Percentiles rank a stretch among this genome's conserved stretches.
These are phyloP conservation scores for Fusarium proliferatum DNA, from an alignment of 2,329 filamentous ascomycete species.

Conservation along the genomic window DNA sequence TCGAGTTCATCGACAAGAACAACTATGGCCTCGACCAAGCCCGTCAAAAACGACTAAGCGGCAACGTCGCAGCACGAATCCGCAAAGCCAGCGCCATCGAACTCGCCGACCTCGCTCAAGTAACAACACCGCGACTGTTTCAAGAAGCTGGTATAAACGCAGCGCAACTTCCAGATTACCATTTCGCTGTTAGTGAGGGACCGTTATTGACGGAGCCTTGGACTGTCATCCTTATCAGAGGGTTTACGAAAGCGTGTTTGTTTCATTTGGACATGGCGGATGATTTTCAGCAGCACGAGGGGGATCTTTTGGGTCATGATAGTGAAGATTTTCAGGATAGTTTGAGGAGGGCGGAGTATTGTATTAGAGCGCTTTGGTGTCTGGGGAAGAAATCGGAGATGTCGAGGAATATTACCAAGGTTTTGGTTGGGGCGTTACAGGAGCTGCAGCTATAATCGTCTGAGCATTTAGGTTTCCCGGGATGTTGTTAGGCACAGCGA, in stretches of 20 bases:
- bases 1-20: neutral
- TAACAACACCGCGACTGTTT: rapidly evolving
- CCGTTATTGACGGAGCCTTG: rapidly evolving
- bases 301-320: neutral
- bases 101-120: neutral
- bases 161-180: neutral
- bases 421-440: neutral
- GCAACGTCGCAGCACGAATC: neutral
- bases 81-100: neutral
- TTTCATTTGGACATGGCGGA: neutral
- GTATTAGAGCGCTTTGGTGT: neutral
- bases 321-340: neutral
- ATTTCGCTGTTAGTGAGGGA: neutral
- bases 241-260: neutral
- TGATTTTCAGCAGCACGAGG: neutral
- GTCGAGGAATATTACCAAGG: neutral
- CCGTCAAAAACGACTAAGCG: neutral
- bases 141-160: neutral
- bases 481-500: no score
- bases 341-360: neutral
- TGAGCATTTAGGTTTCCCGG: no score
- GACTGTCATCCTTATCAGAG: neutral
- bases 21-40: neutral
- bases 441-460: neutral
- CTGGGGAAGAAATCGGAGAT: neutral